Base-by-base conservation (phyloP, 108 stramenopile genomes). In the Chaetoceros muelleri region DNA sequence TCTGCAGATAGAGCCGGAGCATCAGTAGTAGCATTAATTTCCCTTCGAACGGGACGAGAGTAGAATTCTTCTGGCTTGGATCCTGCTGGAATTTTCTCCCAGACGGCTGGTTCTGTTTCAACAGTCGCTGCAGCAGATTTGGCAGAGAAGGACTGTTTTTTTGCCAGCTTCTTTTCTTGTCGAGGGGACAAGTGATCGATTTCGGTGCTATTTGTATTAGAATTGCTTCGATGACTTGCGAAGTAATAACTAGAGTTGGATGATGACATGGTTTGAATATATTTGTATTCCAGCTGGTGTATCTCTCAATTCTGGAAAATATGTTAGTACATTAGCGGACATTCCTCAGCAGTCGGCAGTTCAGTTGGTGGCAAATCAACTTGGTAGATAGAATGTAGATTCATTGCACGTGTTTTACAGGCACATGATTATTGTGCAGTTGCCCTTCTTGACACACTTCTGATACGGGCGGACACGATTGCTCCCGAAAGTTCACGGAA, bases 1-100 rank as follows among this genome's bases (percentile, higher is more conserved):
- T 48, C 66, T 10, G 48, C 16, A 23, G 50, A 24, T 17, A 28
- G 24, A 21, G 48, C 64, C n/a, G 49, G 23, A 51, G 49, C 53
- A 24, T 55, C 54, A 24, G 52, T 30, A 22, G 7, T 45, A 28
- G 24, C 54, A 55, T 24, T 29, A 7, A 7, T 5, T 2, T 31
- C 53, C 10, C 29, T 24, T n/a, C 24, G 18, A 7, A 49, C 22
- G 7, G 48, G 48, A 7, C 23, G 48, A 24, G 48, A 5, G 48
- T 21, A 23, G 48, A 49, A 24, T 23, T 49, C 22, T 21, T 23
- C 19, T 16, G 19, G 19, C 7, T 49, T 49, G 19, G 19, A 49
- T 7, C n/a, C n/a, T 16, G 48, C 22, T 16, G 48, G 48, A 23
- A 49, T 16, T 7, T 49, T 5, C n/a, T 23, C 23, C 7, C n/a